Evolutionary conservation across 306 rosid species (phyloP).

Genomic region (Heteromeles arbutifolia): DNA sequence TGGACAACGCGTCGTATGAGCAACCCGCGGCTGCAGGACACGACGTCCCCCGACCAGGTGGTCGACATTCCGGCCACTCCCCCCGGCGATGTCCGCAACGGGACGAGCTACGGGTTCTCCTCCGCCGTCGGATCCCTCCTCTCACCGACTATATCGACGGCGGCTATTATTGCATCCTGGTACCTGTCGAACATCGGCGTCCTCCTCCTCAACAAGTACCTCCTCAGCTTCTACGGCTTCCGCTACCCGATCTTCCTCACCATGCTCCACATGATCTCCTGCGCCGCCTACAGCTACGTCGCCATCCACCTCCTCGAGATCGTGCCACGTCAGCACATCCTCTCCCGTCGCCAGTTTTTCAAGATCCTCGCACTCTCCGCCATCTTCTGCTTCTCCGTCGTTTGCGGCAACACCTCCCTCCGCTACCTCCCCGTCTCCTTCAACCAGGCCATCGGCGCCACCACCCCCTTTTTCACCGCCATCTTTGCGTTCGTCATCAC

Average conservation of each 20-base stretch:
- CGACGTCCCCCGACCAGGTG: conserved; percentile 36
- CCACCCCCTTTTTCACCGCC: conserved; percentile 89
- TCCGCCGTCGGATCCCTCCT: conserved; percentile 17
- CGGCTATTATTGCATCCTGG: conserved; percentile 62
- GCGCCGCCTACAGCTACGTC: conserved; percentile 58
- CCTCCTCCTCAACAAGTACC: conserved; percentile 84
- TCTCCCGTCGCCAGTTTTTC: conserved; percentile 59
- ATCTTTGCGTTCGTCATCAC: conserved; percentile 67
- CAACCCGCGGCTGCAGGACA: conserved; percentile 55
- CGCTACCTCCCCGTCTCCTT: conserved; percentile 83
- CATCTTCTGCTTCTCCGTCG: conserved; percentile 92
- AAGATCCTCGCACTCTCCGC: conserved; percentile 72
- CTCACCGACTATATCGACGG: conserved; percentile 40
- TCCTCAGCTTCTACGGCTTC: conserved; percentile 76
- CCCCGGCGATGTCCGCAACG: conserved; percentile 44
- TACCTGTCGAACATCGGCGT: conserved; percentile 89
- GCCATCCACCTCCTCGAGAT: conserved; percentile 58
- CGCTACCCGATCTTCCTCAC: conserved; percentile 89
- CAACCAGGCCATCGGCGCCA: conserved; percentile 92
- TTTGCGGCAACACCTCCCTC: conserved; percentile 82
- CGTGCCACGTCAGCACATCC: conserved; percentile 73
- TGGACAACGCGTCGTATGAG: conserved; percentile 88
- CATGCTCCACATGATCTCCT: conserved; percentile 90
- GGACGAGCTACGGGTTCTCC: conserved; percentile 24
- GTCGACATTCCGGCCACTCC: conserved; percentile 74